Conservation (phyloP, 768 basidiomycete genomes). For the Tricholoma terreum region DNA sequence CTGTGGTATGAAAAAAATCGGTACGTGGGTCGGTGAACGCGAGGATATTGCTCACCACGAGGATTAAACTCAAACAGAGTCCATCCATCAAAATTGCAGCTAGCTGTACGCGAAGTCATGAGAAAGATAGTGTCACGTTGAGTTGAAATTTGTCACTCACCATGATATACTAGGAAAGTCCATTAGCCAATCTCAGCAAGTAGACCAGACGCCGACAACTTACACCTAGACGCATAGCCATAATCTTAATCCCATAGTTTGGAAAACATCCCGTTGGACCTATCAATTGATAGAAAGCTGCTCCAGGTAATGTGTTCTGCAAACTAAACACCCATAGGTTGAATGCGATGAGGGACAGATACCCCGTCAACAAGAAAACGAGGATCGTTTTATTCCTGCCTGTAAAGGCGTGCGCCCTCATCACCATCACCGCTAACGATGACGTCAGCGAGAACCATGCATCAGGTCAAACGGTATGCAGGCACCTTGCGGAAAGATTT, state of each 20-base stretch:
- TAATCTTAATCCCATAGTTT: constrained; percentile 29
- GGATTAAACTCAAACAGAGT: constrained; percentile 32
- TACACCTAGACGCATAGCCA: constrained; percentile 33
- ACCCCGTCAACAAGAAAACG: constrained; percentile 27
- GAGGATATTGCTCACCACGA: constrained; percentile 26
- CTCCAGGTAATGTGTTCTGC: constrained; percentile 19
- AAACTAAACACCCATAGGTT: constrained; percentile 38
- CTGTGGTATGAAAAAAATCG: constrained; percentile 12
- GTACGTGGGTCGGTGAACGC: background rate
- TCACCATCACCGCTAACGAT: constrained; percentile 37
- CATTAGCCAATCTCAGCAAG: background rate
- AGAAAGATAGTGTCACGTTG: background rate
- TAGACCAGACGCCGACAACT: constrained; percentile 9
- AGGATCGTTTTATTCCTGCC: constrained; percentile 32
- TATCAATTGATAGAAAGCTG: constrained; percentile 19
- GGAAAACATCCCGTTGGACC: constrained; percentile 38
- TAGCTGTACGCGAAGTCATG: constrained; percentile 18
- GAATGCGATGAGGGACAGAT: constrained; percentile 28
- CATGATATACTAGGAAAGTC: constrained; percentile 17
- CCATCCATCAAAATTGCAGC: constrained; percentile 38
- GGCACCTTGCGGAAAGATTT: constrained; percentile 41
- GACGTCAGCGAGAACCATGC: background rate
- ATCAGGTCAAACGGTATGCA: background rate
- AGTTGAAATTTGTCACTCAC: constrained; percentile 4
- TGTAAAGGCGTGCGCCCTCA: constrained; percentile 43